These are phyloP conservation scores for Sphaerostilbella broomeana DNA, from an alignment of 2,329 filamentous ascomycete genomes.

Conservation along the genomic window DNA sequence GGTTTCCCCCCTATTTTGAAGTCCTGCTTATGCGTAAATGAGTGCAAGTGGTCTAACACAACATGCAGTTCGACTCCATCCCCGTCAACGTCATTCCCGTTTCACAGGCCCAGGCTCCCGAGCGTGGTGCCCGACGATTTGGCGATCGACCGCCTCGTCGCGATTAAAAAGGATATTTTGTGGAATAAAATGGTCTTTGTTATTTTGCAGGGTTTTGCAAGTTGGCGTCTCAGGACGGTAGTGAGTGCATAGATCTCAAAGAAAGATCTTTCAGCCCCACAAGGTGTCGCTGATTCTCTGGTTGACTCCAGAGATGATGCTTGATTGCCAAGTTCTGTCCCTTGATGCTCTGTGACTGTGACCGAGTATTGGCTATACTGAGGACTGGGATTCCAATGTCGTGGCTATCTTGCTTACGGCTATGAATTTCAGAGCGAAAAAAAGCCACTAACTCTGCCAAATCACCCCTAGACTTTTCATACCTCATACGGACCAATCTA, in stretches of 20 bases:
- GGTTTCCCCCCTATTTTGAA: slow-evolving; percentile 36
- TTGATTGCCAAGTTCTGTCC: slow-evolving; percentile 72
- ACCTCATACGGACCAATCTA: not conserved
- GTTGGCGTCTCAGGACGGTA: slow-evolving; percentile 52
- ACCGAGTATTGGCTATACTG: slow-evolving; percentile 14
- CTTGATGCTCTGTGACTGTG: slow-evolving; percentile 23
- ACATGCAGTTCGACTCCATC: slow-evolving; percentile 81
- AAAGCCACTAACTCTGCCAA: not conserved
- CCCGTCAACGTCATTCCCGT: slow-evolving; percentile 93
- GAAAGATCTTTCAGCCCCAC: slow-evolving; percentile 52
- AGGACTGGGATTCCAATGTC: too few species aligned
- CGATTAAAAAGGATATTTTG: slow-evolving; percentile 29
- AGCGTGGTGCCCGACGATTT: slow-evolving; percentile 73
- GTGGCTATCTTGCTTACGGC: too few species aligned
- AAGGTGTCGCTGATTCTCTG: slow-evolving; percentile 88
- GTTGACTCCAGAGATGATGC: slow-evolving; percentile 60
- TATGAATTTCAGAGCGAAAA: not conserved
- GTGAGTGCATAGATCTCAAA: slow-evolving; percentile 54
- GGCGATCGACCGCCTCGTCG: slow-evolving; percentile 52
- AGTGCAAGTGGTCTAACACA: too few species aligned
- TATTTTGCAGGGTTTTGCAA: slow-evolving; percentile 39
- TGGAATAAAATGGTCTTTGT: slow-evolving; percentile 35
- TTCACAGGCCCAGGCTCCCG: slow-evolving; percentile 76
- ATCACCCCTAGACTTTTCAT: not conserved
- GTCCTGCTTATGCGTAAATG: too few species aligned